Conservation (phyloP, 768 basidiomycete species). For the Mycena chlorophos region DNA sequence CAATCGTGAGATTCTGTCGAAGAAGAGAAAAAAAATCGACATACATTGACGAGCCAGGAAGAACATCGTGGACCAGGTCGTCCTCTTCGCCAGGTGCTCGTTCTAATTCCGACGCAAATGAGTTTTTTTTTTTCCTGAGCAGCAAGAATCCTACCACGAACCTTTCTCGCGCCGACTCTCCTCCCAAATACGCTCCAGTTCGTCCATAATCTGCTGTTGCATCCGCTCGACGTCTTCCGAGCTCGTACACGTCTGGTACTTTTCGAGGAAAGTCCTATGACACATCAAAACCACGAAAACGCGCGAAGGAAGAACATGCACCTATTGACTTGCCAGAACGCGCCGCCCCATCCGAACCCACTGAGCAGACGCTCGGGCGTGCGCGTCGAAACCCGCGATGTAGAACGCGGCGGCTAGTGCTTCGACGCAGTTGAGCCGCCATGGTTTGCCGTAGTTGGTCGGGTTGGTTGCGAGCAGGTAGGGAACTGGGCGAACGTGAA, state of each 20-base stretch:
- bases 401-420: slow-evolving; percentile 94
- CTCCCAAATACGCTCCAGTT: slow-evolving; percentile 63
- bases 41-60: slow-evolving; percentile 88
- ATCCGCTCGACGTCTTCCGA: slow-evolving; percentile 56
- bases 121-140: too few relatives aligned
- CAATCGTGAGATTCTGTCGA: slow-evolving; percentile 9
- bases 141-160: too few relatives aligned
- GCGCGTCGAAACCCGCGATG: slow-evolving; percentile 81
- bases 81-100: slow-evolving; percentile 40
- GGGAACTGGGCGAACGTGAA: too few relatives aligned
- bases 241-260: slow-evolving; percentile 71
- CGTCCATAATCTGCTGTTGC: slow-evolving; percentile 70
- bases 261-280: slow-evolving; percentile 69
- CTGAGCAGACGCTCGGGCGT: slow-evolving; percentile 77
- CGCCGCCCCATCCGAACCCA: slow-evolving; percentile 88
- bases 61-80: slow-evolving; percentile 89
- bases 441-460: slow-evolving; percentile 97
- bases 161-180: slow-evolving; percentile 57
- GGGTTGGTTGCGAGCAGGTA: slow-evolving; percentile 95
- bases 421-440: slow-evolving; percentile 93
- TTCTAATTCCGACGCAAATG: slow-evolving; percentile 23
- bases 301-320: slow-evolving; percentile 30
- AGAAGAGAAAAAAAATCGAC: slow-evolving; percentile 21
- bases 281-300: background rate
- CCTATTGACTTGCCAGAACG: slow-evolving; percentile 88